Evolutionary conservation across 2,329 filamentous ascomycete species (phyloP).

Genomic region (Hansfordia pulvinata): DNA sequence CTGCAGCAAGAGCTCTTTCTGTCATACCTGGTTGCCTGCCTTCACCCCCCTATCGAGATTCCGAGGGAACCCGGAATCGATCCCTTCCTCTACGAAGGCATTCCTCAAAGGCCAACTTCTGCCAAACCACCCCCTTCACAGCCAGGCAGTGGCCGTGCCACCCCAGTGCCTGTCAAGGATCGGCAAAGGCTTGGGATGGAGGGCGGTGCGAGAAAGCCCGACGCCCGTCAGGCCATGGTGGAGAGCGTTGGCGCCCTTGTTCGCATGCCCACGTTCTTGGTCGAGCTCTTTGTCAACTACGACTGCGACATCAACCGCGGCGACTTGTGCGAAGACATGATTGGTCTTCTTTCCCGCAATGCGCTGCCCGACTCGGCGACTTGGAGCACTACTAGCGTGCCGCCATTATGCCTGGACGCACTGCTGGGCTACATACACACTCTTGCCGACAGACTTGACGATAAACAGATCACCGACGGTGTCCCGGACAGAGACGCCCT

Average conservation of each 20-base stretch:
- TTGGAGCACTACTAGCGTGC: constrained; percentile 98
- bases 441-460: constrained; percentile 72
- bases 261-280: constrained; percentile 87
- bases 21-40: constrained; percentile 84
- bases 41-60: constrained; percentile 90
- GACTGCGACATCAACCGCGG: constrained; percentile 87
- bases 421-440: constrained; percentile 85
- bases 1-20: constrained; percentile 93
- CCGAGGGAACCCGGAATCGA: constrained; percentile 84
- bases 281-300: constrained; percentile 94
- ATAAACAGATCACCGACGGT: constrained; percentile 48
- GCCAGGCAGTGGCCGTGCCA: constrained; percentile 65
- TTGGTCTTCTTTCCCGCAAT: constrained; percentile 83
- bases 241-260: constrained; percentile 87
- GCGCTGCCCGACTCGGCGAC: constrained; percentile 94
- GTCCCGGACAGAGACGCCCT: constrained; percentile 53
- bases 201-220: constrained; percentile 80
- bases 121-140: constrained; percentile 67
- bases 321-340: constrained; percentile 90
- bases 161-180: constrained; percentile 84
- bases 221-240: constrained; percentile 95
- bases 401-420: constrained; percentile 85
- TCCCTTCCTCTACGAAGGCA: constrained; percentile 79
- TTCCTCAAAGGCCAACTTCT: constrained; percentile 80
- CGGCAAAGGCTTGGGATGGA: constrained; percentile 86